Evolutionary conservation across 306 rosid species (phyloP), one percentile per base, ranked within the genome.

Genomic region (Datisca glomerata): DNA sequence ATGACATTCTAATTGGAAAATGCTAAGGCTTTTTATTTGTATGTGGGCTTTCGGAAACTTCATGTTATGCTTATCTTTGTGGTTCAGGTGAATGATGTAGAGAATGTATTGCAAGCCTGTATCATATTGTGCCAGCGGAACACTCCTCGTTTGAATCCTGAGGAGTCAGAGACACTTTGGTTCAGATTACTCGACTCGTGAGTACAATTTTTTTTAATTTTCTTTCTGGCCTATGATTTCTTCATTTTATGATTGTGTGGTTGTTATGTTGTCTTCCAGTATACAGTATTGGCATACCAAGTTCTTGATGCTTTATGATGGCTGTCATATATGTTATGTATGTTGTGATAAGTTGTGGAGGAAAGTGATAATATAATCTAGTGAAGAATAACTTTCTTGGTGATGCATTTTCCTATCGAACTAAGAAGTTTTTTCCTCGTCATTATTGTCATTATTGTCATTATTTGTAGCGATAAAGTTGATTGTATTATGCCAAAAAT

Each of bases 111-210:
- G 78, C 77, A 55, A 51, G 81, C 93, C 47, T 84, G 98, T 64
- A 80, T 89, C 58, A 79, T 85, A 47, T 61, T 89, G 60, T 89
- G 98, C 67, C 98, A 89, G 57, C 67, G 98, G 74, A 89, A 89
- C 71, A 89, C 98, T 57, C 98, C 93, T 64, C 95, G 95, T 43
- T 57, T 89, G 59, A 84, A 89, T 61, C 87, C 84, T 38, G 93
- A 78, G 78, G 95, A 89, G 60, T 73, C 95, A 28, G 93, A 89
- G 70, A 70, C 82, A 60, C 81, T 84, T 42, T 89, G 98, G 98
- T 84, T 89, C 70, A 80, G 67, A 66, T 78, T 89, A 61, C 95
- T 89, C 11, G 95, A 84, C 77, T 84, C 86, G 93, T 87, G 71
- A 66, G 96, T 71, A 53, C 21, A 19, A 47, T 56, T 51, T 40